These are phyloP conservation scores for Knoxia roxburghii DNA, from an alignment of 257 asterid genomes.

Conservation along the genomic window DNA sequence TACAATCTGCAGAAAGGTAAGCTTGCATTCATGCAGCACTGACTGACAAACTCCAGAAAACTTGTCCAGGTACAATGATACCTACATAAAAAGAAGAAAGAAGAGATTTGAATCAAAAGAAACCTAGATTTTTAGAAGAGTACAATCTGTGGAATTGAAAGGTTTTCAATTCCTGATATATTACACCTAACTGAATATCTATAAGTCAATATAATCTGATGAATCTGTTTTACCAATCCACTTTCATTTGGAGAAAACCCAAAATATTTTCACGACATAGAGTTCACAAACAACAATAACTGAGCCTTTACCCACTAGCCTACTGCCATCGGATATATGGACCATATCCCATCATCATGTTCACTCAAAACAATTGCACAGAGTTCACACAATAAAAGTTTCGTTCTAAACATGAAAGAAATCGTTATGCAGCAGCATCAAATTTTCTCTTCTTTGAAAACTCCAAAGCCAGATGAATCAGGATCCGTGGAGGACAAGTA, in stretches of 20 bases:
- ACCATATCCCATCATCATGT: no score
- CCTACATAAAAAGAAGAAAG: conserved; percentile 41
- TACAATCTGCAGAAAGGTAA: conserved; percentile 84
- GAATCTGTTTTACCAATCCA: neutral
- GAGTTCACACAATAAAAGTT: neutral
- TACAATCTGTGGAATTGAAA: neutral
- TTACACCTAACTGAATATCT: neutral
- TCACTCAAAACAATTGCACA: no score
- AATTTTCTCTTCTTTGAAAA: neutral
- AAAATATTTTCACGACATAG: neutral
- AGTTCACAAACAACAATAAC: neutral
- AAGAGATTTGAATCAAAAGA: conserved; percentile 14
- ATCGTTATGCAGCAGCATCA: neutral
- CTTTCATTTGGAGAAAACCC: neutral
- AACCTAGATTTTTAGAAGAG: conserved; percentile 1
- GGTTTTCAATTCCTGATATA: neutral
- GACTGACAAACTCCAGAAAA: conserved; percentile 97
- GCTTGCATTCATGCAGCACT: conserved; percentile 96
- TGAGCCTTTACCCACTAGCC: no score
- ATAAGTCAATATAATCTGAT: neutral
- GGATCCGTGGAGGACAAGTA: neutral
- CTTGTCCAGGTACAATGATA: conserved; percentile 94
- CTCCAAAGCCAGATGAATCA: neutral
- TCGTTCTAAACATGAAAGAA: neutral
- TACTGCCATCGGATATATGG: no score